These are phyloP conservation scores for Xylaria nigripes DNA, from an alignment of 495 filamentous ascomycete species.

Conservation along the genomic window DNA sequence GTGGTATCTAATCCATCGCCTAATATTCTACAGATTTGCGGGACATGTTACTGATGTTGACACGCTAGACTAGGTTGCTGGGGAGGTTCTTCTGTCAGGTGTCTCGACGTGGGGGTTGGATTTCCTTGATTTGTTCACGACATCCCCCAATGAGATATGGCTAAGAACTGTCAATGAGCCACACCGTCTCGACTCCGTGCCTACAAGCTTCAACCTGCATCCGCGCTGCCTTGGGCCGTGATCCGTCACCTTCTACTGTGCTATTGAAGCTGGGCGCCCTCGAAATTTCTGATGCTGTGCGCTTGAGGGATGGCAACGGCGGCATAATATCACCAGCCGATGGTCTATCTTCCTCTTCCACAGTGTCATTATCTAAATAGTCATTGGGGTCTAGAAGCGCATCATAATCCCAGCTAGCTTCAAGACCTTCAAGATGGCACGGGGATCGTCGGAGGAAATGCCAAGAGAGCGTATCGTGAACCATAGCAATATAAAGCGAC, in stretches of 20 bases:
- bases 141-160: background rate
- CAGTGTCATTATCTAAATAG: slow-evolving; percentile 30
- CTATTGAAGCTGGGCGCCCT: slow-evolving; percentile 38
- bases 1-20: background rate
- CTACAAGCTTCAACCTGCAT: slow-evolving; percentile 25
- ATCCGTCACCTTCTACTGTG: slow-evolving; percentile 22
- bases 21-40: background rate
- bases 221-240: slow-evolving; percentile 24
- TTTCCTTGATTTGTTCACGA: background rate
- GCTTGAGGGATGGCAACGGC: slow-evolving; percentile 36
- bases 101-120: background rate
- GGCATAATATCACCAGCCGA: slow-evolving; percentile 43
- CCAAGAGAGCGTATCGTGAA: slow-evolving; percentile 40
- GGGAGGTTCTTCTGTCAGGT: background rate
- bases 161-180: slow-evolving; percentile 1
- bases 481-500: slow-evolving; percentile 49
- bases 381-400: slow-evolving; percentile 34
- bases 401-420: slow-evolving; percentile 44
- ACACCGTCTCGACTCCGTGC: slow-evolving; percentile 25
- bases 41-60: background rate
- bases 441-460: slow-evolving; percentile 34
- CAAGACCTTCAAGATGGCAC: slow-evolving; percentile 41
- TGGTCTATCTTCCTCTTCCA: slow-evolving; percentile 31
- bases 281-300: slow-evolving; percentile 41
- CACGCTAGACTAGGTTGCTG: background rate